Conservation (phyloP, 371 early-diverging fungal species). For the Nosema muscidifuracis region DNA sequence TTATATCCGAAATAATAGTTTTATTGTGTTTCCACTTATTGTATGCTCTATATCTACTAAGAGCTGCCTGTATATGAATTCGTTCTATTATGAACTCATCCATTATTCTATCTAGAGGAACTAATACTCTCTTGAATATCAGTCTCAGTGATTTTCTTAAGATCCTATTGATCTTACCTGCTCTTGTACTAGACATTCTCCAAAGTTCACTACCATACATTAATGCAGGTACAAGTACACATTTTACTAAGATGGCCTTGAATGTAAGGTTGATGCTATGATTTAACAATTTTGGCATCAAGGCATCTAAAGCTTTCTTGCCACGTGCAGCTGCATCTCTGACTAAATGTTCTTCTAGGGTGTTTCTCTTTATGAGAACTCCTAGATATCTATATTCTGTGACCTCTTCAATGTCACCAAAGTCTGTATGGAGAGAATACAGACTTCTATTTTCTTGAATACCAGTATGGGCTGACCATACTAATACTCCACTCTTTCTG, state of each 20-base stretch:
- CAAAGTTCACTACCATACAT: no score
- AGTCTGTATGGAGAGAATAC: background rate
- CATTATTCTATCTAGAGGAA: background rate
- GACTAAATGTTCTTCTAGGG: background rate
- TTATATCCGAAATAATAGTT: slow-evolving; percentile 13
- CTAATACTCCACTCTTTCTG: slow-evolving; percentile 23
- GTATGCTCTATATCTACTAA: background rate
- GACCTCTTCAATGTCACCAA: background rate
- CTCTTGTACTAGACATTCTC: no score
- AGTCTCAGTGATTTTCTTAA: background rate
- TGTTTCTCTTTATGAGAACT: background rate
- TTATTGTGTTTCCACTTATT: slow-evolving; percentile 3
- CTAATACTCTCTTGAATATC: background rate
- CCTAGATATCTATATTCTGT: background rate
- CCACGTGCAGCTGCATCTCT: background rate
- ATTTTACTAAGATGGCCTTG: background rate
- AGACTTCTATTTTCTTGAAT: background rate
- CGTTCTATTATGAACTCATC: background rate
- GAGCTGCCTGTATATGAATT: slow-evolving; percentile 2
- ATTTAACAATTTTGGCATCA: background rate
- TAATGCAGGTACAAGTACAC: background rate
- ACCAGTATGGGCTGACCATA: background rate
- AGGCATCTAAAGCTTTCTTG: background rate
- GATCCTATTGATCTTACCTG: no score
- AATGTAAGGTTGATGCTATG: background rate